Evolutionary conservation across 495 filamentous ascomycete species (phyloP), one percentile per base, ranked within the genome.

Genomic region (Neurospora sp.): DNA sequence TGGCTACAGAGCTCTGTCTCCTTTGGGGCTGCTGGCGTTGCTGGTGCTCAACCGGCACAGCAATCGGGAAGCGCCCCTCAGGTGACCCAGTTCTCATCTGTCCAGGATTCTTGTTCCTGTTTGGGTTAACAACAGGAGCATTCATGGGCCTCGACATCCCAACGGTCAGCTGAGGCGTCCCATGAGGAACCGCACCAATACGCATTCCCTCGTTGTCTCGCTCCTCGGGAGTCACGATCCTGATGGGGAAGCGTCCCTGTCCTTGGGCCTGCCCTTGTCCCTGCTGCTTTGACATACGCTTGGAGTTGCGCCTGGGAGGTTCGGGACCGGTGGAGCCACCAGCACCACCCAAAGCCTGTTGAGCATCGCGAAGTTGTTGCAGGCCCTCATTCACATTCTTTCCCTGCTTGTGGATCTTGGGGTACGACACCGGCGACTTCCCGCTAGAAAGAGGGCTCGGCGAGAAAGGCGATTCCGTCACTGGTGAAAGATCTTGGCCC

Each of bases 341-440:
- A 31, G 28, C 28, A 31, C 8, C 40, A 34, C 17, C 21, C 19
- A 42, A 15, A 21, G n/a, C 39, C 28, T 70, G 66, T 38, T 45
- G 62, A 37, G 36, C 69, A 24, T 31, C 48, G n/a, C 24, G 77
- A 71, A 48, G 73, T 54, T 71, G 72, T 31, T 39, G 54, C 38
- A 69, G 69, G 4, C 11, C 40, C 13, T 71, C 39, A 6, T 39
- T 69, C 38, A 36, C 71, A 36, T 71, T 79, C 28, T 77, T 76
- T 36, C 77, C 70, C 36, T 78, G 73, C 36, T 77, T 79, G 21
- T 78, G 75, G 15, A 86, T 83, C 72, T 81, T 82, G 69, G 85
- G 84, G 48, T 86, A 86, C 4, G 59, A 76, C 11, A 85, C 83
- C 5, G 83, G 84, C 37, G 82, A 82, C 21, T 77, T 79, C 2